A percentile compares a stretch with the other conserved stretches of the same genome.
Evolutionary conservation across 129 eudicot species (phyloP).

Genomic region (Saposhnikovia divaricata): DNA sequence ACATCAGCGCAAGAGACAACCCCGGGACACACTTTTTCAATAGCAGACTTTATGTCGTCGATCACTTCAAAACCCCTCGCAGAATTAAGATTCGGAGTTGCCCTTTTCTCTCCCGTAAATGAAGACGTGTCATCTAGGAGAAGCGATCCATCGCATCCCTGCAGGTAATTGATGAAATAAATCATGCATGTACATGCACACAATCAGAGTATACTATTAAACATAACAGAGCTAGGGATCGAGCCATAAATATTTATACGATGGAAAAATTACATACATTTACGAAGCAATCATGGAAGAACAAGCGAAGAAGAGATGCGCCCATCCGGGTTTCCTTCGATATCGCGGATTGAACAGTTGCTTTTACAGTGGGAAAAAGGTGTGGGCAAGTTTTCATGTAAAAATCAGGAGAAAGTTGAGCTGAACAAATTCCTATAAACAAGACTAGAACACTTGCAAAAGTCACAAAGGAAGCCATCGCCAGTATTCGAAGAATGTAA

Average conservation of each 20-base stretch:
- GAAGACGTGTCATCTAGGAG: constrained; percentile 84
- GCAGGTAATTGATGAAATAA: background rate
- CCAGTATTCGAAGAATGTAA: background rate
- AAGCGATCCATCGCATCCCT: constrained; percentile 94
- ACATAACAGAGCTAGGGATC: too few species aligned
- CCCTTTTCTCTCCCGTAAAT: constrained; percentile 66
- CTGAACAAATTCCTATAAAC: background rate
- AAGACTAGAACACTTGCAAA: background rate
- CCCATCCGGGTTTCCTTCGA: constrained; percentile 74
- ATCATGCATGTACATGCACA: background rate
- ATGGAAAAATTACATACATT: constrained; percentile 31
- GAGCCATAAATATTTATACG: too few species aligned
- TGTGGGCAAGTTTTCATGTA: constrained; percentile 17
- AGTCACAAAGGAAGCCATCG: background rate
- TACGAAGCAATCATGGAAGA: constrained; percentile 88
- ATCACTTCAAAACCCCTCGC: constrained; percentile 76
- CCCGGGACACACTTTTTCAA: constrained; percentile 80
- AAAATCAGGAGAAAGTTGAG: constrained; percentile 8
- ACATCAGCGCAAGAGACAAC: constrained; percentile 90
- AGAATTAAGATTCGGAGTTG: constrained; percentile 60
- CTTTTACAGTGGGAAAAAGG: constrained; percentile 38
- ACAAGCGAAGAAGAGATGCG: constrained; percentile 75
- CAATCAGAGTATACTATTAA: too few species aligned
- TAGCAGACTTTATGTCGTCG: constrained; percentile 68
- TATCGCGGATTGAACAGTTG: constrained; percentile 49